Conservation (phyloP, 2,329 filamentous ascomycete genomes). For the Ascochyta koolunga region DNA sequence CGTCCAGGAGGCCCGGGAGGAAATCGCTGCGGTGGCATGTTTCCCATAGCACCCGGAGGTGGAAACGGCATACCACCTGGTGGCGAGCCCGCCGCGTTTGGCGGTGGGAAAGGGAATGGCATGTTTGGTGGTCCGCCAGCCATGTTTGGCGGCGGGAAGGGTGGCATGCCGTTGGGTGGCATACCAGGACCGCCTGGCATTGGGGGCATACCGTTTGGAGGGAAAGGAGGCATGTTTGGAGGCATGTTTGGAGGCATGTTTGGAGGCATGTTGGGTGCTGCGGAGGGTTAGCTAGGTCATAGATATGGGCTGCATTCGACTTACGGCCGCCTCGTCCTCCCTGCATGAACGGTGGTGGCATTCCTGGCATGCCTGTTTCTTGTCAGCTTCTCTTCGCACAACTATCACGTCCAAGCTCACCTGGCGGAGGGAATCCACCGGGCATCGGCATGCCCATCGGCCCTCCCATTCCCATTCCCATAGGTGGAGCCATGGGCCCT, state of each 20-base stretch:
- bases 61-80: conserved; percentile 46
- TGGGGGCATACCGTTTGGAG: conserved; percentile 45
- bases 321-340: conserved; percentile 49
- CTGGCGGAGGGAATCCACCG: conserved; percentile 28
- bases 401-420: neutral
- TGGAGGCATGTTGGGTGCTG: conserved; percentile 38
- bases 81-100: conserved; percentile 37
- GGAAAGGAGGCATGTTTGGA: conserved; percentile 42
- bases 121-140: conserved; percentile 32
- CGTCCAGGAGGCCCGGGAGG: conserved; percentile 37
- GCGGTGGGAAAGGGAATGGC: conserved; percentile 38
- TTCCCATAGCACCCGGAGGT: conserved; percentile 45
- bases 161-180: conserved; percentile 44
- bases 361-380: conserved; percentile 39
- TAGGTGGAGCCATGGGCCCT: conserved; percentile 26
- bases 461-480: conserved; percentile 29
- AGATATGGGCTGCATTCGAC: conserved; percentile 8
- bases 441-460: conserved; percentile 28
- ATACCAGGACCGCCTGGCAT: conserved; percentile 26
- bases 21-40: conserved; percentile 34
- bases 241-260: conserved; percentile 42
- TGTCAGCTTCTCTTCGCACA: conserved; percentile 15
- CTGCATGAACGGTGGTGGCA: conserved; percentile 49
- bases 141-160: conserved; percentile 48
- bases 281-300: neutral